phyloP scores from a whole-genome alignment of 768 basidiomycete species.

The Lentinula raphanica region DNA sequence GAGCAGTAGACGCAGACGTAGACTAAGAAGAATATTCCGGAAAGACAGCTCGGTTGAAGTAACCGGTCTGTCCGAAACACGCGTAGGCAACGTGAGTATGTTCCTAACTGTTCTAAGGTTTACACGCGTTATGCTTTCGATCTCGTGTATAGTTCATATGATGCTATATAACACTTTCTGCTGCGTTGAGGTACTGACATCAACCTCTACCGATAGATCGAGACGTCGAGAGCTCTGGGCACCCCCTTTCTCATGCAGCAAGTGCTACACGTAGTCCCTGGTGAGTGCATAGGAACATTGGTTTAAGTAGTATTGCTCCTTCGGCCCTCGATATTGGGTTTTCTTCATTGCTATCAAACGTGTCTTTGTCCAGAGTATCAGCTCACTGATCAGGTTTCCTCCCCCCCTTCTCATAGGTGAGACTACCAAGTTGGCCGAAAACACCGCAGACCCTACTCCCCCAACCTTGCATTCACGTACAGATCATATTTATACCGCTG shows the following conservation, averaged over 20 bases:
- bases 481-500: neutral
- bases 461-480: neutral
- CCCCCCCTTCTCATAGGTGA: neutral
- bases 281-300: too few species aligned
- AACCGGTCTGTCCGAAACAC: neutral
- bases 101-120: neutral
- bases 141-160: conserved; percentile 3
- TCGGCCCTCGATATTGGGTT: neutral
- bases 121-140: conserved; percentile 1
- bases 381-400: neutral
- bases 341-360: neutral
- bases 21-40: neutral
- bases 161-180: neutral
- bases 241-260: neutral
- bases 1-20: neutral
- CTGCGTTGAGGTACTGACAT: neutral
- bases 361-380: neutral
- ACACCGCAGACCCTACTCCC: neutral
- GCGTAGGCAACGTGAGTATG: conserved; percentile 4
- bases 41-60: neutral
- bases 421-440: neutral
- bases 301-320: neutral
- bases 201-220: neutral
- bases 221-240: neutral
- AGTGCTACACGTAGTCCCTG: neutral